Conservation (phyloP, 2,329 filamentous ascomycete species). For the Ciborinia camelliae region DNA sequence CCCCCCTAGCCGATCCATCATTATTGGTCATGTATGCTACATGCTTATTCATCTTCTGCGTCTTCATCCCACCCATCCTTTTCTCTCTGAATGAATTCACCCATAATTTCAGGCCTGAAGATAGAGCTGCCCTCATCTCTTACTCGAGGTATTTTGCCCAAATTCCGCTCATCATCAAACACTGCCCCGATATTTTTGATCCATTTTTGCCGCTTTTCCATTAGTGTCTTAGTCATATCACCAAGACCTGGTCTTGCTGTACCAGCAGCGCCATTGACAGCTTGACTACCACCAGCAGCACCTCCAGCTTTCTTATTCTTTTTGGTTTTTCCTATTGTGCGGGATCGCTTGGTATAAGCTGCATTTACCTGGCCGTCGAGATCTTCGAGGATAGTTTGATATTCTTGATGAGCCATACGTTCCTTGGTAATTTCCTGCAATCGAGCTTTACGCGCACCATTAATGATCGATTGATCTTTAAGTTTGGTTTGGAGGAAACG, state of each 20-base stretch:
- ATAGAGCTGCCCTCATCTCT: slow-evolving; percentile 65
- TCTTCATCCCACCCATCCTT: slow-evolving; percentile 76
- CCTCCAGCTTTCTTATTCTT: slow-evolving; percentile 80
- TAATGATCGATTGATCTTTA: slow-evolving; percentile 78
- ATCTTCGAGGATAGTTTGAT: slow-evolving; percentile 93
- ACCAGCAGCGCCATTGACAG: slow-evolving; percentile 51
- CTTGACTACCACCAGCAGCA: slow-evolving; percentile 67
- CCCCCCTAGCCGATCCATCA: neutral
- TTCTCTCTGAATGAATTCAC: slow-evolving; percentile 70
- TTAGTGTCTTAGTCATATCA: slow-evolving; percentile 83
- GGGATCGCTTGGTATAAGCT: slow-evolving; percentile 91
- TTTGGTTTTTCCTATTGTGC: slow-evolving; percentile 90
- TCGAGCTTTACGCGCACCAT: slow-evolving; percentile 85
- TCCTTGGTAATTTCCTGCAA: slow-evolving; percentile 85
- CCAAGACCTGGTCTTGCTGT: slow-evolving; percentile 78
- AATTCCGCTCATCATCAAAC: slow-evolving; percentile 68
- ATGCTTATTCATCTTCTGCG: slow-evolving; percentile 35
- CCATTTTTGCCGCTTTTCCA: slow-evolving; percentile 89
- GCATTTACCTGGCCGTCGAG: slow-evolving; percentile 92
- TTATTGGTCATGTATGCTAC: neutral
- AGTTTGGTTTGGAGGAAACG: slow-evolving; percentile 81
- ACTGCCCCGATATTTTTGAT: slow-evolving; percentile 87
- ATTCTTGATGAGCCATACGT: slow-evolving; percentile 94
- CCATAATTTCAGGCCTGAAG: slow-evolving; percentile 72
- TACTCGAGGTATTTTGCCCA: slow-evolving; percentile 57